phyloP scores from a whole-genome alignment of 2,329 filamentous ascomycete species.

The Paracorniculantispora psalliotae region DNA sequence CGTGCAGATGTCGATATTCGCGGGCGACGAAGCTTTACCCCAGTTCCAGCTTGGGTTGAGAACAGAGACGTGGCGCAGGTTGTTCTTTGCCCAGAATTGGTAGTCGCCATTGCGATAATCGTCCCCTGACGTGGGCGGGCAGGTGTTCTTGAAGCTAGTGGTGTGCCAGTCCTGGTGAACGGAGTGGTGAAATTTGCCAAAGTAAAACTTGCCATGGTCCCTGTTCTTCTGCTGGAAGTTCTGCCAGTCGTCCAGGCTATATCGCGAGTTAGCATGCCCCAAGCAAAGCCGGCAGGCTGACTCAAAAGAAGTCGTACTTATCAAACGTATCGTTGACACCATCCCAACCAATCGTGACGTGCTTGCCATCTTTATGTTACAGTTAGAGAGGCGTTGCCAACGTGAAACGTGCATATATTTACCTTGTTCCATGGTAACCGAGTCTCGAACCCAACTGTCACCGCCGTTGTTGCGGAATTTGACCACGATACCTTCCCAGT shows the following conservation, averaged over 20 bases:
- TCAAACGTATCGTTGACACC: conserved; percentile 20
- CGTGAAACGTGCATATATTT: not conserved
- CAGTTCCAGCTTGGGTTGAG: conserved; percentile 17
- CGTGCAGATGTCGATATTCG: conserved; percentile 16
- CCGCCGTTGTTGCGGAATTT: conserved; percentile 17
- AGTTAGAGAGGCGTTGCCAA: not conserved
- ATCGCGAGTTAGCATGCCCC: not conserved
- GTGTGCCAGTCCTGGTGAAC: conserved; percentile 19
- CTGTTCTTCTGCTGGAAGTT: conserved; percentile 17
- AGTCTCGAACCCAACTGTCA: conserved; percentile 16
- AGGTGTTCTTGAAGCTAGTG: conserved; percentile 16
- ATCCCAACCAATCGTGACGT: conserved; percentile 17
- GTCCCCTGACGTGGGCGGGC: conserved; percentile 14
- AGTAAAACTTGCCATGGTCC: conserved; percentile 19
- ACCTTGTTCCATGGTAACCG: conserved; percentile 17
- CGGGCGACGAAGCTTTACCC: conserved; percentile 15
- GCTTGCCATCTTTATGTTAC: conserved; percentile 13
- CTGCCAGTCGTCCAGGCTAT: conserved; percentile 13
- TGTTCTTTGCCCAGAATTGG: conserved; percentile 17
- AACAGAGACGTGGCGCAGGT: conserved; percentile 16
- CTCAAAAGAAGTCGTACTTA: conserved; percentile 8
- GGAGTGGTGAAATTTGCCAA: conserved; percentile 18
- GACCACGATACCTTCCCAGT: conserved; percentile 21
- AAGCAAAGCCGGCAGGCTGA: not conserved
- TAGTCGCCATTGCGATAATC: conserved; percentile 19